Evolutionary conservation across 768 basidiomycete genomes (phyloP).

Genomic region (Thelephora aurantiotincta): DNA sequence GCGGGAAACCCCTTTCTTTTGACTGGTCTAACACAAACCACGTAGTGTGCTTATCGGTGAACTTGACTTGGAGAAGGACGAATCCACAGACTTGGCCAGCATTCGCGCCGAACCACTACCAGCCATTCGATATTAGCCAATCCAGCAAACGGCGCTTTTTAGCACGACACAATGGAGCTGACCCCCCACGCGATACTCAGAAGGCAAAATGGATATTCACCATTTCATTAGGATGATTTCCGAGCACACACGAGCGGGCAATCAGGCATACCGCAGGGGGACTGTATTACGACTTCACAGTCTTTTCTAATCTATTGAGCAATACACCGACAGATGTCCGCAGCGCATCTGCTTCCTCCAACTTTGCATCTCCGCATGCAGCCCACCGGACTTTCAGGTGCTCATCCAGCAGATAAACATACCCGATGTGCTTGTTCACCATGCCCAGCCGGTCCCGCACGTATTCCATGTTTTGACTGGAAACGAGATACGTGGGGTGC

Average conservation of each 20-base stretch:
- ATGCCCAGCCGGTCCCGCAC: constrained; percentile 75
- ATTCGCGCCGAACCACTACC: constrained; percentile 84
- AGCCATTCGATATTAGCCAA: constrained; percentile 55
- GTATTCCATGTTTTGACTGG: constrained; percentile 76
- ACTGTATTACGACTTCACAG: background rate
- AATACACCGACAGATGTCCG: constrained; percentile 58
- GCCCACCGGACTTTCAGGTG: constrained; percentile 84
- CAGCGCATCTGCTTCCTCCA: constrained; percentile 56
- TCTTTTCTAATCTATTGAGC: constrained; percentile 38
- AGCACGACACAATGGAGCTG: no score
- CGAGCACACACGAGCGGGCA: no score
- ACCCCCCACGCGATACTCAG: no score
- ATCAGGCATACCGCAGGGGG: no score
- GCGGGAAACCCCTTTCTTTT: background rate
- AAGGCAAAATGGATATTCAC: no score
- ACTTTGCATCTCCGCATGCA: constrained; percentile 72
- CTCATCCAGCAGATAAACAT: constrained; percentile 83
- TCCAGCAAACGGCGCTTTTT: no score
- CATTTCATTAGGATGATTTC: no score
- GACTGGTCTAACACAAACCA: constrained; percentile 3
- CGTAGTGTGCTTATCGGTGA: constrained; percentile 68
- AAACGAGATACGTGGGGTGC: constrained; percentile 65
- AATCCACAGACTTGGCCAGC: constrained; percentile 53
- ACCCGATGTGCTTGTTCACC: constrained; percentile 83
- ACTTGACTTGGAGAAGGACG: constrained; percentile 72